phyloP scores from a whole-genome alignment of 129 eudicot species.

The Centaurea solstitialis region DNA sequence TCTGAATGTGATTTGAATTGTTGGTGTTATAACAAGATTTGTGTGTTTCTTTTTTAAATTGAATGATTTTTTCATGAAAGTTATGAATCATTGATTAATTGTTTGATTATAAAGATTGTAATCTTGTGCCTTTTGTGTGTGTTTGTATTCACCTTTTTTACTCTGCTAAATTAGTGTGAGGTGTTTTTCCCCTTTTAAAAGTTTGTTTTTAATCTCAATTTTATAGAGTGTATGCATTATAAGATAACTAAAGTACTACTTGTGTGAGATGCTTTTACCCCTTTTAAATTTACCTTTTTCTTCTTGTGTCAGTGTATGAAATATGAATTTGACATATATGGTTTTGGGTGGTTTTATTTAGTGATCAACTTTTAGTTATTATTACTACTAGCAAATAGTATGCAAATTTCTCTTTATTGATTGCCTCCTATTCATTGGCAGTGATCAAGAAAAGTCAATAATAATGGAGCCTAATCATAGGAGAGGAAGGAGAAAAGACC shows the following conservation, averaged over 20 bases:
- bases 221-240: not conserved
- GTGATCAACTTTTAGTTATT: not conserved
- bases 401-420: not conserved
- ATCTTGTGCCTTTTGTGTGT: not conserved
- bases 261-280: too few species aligned
- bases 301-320: not conserved
- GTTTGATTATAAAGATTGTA: slow-evolving; percentile 11
- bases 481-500: slow-evolving; percentile 48
- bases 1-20: slow-evolving; percentile 4
- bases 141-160: slow-evolving; percentile 3
- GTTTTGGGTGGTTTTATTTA: not conserved
- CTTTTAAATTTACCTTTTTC: too few species aligned
- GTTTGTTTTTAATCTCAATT: not conserved
- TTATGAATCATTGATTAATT: not conserved
- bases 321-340: not conserved
- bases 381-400: not conserved
- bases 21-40: not conserved
- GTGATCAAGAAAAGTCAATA: slow-evolving; percentile 8
- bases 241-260: too few species aligned
- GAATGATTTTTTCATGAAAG: slow-evolving; percentile 7
- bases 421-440: slow-evolving; percentile 18
- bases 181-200: not conserved
- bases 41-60: not conserved
- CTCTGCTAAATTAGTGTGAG: not conserved
- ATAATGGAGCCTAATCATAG: slow-evolving; percentile 63